Evolutionary conservation across 331 rosid species (phyloP).

Genomic region (Pyracantha coccinea): DNA sequence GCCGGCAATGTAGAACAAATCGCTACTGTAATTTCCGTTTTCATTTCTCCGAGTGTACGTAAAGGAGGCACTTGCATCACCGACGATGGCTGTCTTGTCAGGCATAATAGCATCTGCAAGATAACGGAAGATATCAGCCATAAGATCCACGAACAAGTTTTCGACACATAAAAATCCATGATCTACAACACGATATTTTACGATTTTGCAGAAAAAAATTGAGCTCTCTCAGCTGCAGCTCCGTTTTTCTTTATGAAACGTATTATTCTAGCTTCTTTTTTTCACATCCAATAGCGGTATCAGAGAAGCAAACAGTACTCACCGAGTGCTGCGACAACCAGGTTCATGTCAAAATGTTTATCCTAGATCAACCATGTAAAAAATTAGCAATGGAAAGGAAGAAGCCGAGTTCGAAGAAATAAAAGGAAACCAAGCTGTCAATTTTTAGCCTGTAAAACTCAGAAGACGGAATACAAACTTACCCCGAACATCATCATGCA

Average conservation of each 20-base stretch:
- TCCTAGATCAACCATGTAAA: constrained; percentile 25
- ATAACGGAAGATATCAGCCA: neutral
- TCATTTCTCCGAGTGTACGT: constrained; percentile 23
- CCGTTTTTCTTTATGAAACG: too few relatives aligned
- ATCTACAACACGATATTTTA: neutral
- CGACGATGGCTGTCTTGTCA: constrained; percentile 46
- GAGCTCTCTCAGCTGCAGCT: too few relatives aligned
- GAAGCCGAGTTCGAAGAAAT: neutral
- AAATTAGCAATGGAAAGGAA: neutral
- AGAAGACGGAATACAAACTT: constrained; percentile 8
- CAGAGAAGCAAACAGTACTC: constrained; percentile 2
- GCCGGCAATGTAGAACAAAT: constrained; percentile 13
- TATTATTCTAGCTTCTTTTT: too few relatives aligned
- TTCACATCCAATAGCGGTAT: too few relatives aligned
- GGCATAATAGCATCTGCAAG: constrained; percentile 54
- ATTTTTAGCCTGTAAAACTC: neutral
- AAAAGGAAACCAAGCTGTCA: neutral
- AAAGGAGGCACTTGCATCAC: constrained; percentile 45
- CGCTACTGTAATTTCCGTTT: neutral
- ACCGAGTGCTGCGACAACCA: constrained; percentile 46
- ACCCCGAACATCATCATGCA: constrained; percentile 55
- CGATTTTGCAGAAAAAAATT: too few relatives aligned
- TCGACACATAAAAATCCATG: neutral
- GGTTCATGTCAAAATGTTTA: constrained; percentile 38
- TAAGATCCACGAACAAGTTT: neutral